These are phyloP conservation scores for Scytalidium sp. DNA, from an alignment of 2,329 filamentous ascomycete species.

Conservation along the genomic window DNA sequence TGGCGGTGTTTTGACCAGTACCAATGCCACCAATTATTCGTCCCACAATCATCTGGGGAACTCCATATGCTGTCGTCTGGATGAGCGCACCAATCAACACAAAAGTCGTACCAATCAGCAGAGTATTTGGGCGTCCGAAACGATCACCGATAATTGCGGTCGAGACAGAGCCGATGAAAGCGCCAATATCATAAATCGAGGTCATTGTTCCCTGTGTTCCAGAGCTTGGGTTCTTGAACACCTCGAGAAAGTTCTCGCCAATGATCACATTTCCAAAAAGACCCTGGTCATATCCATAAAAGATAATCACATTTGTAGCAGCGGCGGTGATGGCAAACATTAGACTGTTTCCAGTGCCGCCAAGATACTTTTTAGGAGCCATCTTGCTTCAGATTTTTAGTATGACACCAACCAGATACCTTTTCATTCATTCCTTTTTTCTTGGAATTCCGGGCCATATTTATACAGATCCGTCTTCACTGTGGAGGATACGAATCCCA, in stretches of 20 bases:
- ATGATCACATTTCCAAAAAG: conserved; percentile 37
- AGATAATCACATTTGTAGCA: conserved; percentile 41
- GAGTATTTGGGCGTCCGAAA: conserved; percentile 6
- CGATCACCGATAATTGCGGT: conserved; percentile 39
- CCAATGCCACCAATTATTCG: conserved; percentile 25
- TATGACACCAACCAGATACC: no score
- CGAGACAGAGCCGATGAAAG: conserved; percentile 43
- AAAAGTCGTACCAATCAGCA: conserved; percentile 5
- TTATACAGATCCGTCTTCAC: no score
- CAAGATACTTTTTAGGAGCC: no score
- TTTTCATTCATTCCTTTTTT: no score
- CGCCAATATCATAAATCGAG: conserved; percentile 45
- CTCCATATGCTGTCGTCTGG: conserved; percentile 33
- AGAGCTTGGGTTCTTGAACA: conserved; percentile 34
- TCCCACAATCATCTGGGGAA: conserved; percentile 36
- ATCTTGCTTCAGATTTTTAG: no score
- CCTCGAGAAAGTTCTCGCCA: conserved; percentile 32
- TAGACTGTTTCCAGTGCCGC: no score
- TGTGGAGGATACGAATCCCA: no score
- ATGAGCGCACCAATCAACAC: conserved; percentile 17
- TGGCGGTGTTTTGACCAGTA: conserved; percentile 27
- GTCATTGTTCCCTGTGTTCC: conserved; percentile 42
- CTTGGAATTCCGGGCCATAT: no score
- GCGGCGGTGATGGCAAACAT: conserved; percentile 34
- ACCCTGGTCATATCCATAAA: conserved; percentile 46